A percentile compares a stretch with the other conserved stretches of the same genome.
phyloP scores from a whole-genome alignment of 495 filamentous ascomycete genomes.

The Podospora appendiculata region DNA sequence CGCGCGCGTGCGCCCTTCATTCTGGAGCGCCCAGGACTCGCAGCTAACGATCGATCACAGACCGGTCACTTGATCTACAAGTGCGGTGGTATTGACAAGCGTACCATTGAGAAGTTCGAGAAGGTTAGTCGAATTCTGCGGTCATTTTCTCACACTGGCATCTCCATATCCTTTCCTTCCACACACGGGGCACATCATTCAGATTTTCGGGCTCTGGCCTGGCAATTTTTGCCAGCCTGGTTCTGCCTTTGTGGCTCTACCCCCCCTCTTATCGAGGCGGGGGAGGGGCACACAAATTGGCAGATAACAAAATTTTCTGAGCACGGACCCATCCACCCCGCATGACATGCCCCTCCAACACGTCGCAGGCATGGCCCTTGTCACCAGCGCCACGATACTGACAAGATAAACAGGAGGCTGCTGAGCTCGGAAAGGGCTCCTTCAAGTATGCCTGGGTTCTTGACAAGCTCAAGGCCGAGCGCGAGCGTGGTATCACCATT shows the following conservation, averaged over 20 bases:
- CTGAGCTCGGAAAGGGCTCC: conserved; percentile 99
- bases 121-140: conserved; percentile 57
- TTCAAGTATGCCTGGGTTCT: conserved; percentile 99
- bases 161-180: conserved; percentile 3
- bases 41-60: conserved; percentile 3
- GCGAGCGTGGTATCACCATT: conserved; percentile 99
- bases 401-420: conserved; percentile 68
- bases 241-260: conserved; percentile 14
- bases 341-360: not conserved
- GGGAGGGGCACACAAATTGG: conserved; percentile 25
- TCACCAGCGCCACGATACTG: conserved; percentile 11
- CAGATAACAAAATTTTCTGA: conserved; percentile 12
- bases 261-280: conserved; percentile 20
- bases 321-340: conserved; percentile 21
- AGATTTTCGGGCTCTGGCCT: conserved; percentile 7
- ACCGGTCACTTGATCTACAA: conserved; percentile 98
- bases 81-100: conserved; percentile 99
- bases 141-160: conserved; percentile 8
- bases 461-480: conserved; percentile 99
- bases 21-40: not conserved
- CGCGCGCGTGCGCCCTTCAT: conserved; percentile 30
- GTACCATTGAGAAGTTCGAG: conserved; percentile 99
- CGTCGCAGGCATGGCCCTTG: not conserved
- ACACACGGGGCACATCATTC: not conserved
- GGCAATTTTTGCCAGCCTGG: conserved; percentile 8